Base-by-base conservation (phyloP, 2,329 filamentous ascomycete species). In the Pseudogymnoascus sp. region DNA sequence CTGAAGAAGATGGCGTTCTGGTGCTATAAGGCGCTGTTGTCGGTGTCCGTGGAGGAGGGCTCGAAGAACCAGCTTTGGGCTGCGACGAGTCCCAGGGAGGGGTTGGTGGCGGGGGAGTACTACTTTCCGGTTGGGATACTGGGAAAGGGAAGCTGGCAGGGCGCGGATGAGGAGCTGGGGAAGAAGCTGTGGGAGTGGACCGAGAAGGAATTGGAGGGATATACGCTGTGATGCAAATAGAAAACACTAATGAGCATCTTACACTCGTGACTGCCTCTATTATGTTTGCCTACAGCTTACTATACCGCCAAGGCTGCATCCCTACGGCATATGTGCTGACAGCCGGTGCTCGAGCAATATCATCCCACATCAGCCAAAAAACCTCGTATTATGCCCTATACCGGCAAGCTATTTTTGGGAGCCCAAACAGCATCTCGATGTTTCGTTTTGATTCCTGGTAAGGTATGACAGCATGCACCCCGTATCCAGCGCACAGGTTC, bases 31-130 rank as follows among this genome's bases (percentile, higher is more conserved):
- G 7, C n/a, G 26, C 13, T 57, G 58, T 3, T 67, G 68, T 57
- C 66, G 65, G 34, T 57, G n/a, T 28, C 61, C 7, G 70, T 71
- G 1, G 68, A 73, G 15, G 63, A 75, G 62, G 74, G 74, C 1
- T 67, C 70, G 18, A 69, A 73, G 56, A 76, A 70, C 60, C 71
- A 74, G 63, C 63, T 77, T 7, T 78, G 75, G 74, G 72, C 71
- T 5, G 72, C 70, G 3, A 74, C 73, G 0, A 68, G 69, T 2
- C 63, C 66, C 26, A 67, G 71, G 28, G 62, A 62, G 56, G 59
- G 30, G 34, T 63, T 72, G 21, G 66, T 65, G 63, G 72, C 66
- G 34, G 73, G 73, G 8, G 69, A 63, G 2, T 72, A 70, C 55
- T 75, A 74, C 61, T 66, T 66, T 58, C 73, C 72, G 0, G 61